phyloP scores from a whole-genome alignment of 257 asterid species.

The Penstemon newberryi region DNA sequence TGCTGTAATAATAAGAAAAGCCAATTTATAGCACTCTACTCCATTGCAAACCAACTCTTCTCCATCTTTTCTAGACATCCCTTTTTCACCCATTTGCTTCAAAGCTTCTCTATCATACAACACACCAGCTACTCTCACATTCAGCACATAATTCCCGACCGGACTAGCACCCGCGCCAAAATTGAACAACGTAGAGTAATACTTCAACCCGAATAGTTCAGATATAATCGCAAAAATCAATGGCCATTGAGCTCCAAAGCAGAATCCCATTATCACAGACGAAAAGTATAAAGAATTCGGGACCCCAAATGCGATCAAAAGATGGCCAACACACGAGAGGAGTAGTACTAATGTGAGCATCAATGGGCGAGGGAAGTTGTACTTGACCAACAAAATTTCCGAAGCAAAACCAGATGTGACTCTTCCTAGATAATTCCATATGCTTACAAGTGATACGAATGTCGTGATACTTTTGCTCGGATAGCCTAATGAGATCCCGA shows the following conservation, averaged over 20 bases:
- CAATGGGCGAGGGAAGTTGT: slow-evolving; percentile 31
- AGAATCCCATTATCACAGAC: slow-evolving; percentile 29
- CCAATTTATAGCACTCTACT: slow-evolving; percentile 45
- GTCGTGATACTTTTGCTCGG: slow-evolving; percentile 27
- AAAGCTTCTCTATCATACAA: slow-evolving; percentile 50
- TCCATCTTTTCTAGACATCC: slow-evolving; percentile 35
- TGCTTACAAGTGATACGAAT: slow-evolving; percentile 34
- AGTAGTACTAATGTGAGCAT: slow-evolving; percentile 21
- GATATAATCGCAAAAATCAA: slow-evolving; percentile 35
- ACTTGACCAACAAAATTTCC: slow-evolving; percentile 20
- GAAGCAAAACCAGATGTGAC: slow-evolving; percentile 33
- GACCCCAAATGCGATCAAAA: slow-evolving; percentile 31
- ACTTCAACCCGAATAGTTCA: slow-evolving; percentile 36
- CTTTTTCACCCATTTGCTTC: slow-evolving; percentile 45
- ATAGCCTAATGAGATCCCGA: slow-evolving; percentile 30
- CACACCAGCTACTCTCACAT: slow-evolving; percentile 50
- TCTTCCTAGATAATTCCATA: slow-evolving; percentile 37
- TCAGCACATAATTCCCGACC: slow-evolving; percentile 49
- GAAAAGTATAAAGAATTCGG: slow-evolving; percentile 30
- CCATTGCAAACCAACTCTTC: slow-evolving; percentile 47
- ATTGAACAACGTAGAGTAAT: slow-evolving; percentile 49
- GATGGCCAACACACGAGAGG: slow-evolving; percentile 28
- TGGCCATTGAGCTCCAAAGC: slow-evolving; percentile 34
- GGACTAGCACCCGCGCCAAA: slow-evolving; percentile 65
- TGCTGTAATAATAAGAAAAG: slow-evolving; percentile 48